These are phyloP conservation scores for Coemansia aciculifera DNA, from an alignment of 192 early-diverging fungal genomes.

Conservation along the genomic window DNA sequence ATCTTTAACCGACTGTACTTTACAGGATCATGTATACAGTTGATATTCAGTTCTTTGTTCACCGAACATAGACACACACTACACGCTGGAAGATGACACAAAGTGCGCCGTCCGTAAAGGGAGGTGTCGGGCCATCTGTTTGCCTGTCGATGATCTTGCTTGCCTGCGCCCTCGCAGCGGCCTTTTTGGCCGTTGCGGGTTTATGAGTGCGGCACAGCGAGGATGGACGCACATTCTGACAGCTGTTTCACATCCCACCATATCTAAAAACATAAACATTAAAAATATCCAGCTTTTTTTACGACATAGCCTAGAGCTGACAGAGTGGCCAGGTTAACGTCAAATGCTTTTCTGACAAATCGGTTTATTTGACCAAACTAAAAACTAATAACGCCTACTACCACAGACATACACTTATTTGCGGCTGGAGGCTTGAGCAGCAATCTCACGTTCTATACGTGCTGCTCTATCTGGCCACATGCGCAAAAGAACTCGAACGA, in stretches of 20 bases:
- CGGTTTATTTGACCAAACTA: neutral
- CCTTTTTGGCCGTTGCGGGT: constrained; percentile 14
- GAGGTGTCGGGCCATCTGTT: constrained; percentile 21
- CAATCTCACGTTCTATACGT: neutral
- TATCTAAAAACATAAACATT: too few relatives aligned
- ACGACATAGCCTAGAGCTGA: too few relatives aligned
- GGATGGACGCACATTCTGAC: constrained; percentile 56
- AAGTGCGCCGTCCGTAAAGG: constrained; percentile 56
- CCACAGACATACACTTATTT: neutral
- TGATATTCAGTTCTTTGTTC: constrained; percentile 56
- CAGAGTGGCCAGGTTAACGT: too few relatives aligned
- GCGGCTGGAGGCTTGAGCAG: neutral
- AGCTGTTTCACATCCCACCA: too few relatives aligned
- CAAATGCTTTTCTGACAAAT: too few relatives aligned
- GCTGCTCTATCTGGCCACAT: neutral
- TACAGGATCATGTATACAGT: constrained; percentile 59
- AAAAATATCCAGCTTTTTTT: too few relatives aligned
- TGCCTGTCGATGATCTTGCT: constrained; percentile 50
- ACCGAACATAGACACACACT: constrained; percentile 51
- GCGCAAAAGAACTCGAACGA: neutral
- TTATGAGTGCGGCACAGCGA: constrained; percentile 45
- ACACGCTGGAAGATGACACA: constrained; percentile 52
- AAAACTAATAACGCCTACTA: neutral
- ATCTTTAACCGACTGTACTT: constrained; percentile 53
- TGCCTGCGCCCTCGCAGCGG: constrained; percentile 34